These are phyloP conservation scores for Daldinia loculata DNA, from an alignment of 495 filamentous ascomycete species.

Conservation along the genomic window DNA sequence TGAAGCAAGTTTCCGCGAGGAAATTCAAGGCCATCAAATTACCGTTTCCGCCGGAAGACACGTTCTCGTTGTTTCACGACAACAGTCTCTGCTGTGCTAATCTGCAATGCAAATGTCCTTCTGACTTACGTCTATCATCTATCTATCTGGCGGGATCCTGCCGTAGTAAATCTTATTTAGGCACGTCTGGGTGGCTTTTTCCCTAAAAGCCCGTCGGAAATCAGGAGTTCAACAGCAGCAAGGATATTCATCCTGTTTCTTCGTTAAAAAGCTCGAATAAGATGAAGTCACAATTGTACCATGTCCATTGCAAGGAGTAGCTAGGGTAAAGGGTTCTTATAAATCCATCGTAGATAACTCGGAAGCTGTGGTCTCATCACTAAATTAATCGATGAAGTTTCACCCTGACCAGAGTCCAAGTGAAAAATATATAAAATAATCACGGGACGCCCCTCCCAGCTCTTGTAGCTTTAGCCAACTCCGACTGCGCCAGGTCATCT, in stretches of 20 bases:
- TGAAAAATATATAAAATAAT: background rate
- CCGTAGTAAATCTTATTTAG: background rate
- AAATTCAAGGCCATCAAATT: background rate
- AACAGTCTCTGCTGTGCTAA: constrained; percentile 1
- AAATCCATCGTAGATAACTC: no score
- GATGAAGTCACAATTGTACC: no score
- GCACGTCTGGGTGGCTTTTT: background rate
- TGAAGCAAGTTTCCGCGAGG: background rate
- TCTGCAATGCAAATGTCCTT: constrained; percentile 2
- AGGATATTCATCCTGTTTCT: no score
- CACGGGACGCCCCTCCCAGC: constrained; percentile 34
- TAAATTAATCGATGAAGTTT: no score
- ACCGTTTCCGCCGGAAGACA: background rate
- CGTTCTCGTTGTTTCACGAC: constrained; percentile 17
- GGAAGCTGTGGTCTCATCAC: no score
- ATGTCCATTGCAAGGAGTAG: no score
- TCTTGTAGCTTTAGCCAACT: constrained; percentile 68
- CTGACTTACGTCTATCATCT: background rate
- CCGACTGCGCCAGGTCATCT: constrained; percentile 67
- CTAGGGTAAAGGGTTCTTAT: no score
- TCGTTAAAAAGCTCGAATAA: no score
- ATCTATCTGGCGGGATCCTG: background rate
- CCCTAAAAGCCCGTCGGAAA: no score
- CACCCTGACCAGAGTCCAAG: no score
- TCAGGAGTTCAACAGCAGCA: no score